Evolutionary conservation across 2,329 filamentous ascomycete species (phyloP).

Genomic region (Thermomyces lanuginosus): DNA sequence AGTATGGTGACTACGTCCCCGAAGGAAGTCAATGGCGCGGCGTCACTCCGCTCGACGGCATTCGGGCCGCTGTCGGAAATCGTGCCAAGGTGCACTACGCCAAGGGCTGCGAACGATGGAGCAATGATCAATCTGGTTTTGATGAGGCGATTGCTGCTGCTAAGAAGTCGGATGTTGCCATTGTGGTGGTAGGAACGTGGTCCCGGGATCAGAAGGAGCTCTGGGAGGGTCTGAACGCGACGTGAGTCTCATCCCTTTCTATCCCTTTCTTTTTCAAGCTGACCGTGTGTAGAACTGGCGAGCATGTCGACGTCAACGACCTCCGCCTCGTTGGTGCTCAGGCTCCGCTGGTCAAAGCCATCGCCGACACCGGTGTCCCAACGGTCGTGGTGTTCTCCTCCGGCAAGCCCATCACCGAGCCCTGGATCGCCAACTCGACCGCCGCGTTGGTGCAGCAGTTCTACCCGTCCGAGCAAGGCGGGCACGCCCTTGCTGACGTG

Average conservation of each 20-base stretch:
- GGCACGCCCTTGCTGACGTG: constrained; percentile 48
- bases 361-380: constrained; percentile 50
- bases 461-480: constrained; percentile 55
- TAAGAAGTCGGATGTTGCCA: constrained; percentile 50
- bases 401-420: constrained; percentile 56
- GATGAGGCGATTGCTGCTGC: constrained; percentile 49
- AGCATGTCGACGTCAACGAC: constrained; percentile 50
- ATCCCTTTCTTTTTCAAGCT: not conserved
- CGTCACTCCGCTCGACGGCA: constrained; percentile 54
- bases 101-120: constrained; percentile 58
- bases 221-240: constrained; percentile 55
- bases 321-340: constrained; percentile 56
- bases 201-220: constrained; percentile 55
- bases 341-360: constrained; percentile 47
- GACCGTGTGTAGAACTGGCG: constrained; percentile 37
- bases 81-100: constrained; percentile 48
- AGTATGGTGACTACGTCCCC: constrained; percentile 61
- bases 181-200: constrained; percentile 63
- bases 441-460: constrained; percentile 57
- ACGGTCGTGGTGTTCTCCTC: constrained; percentile 52
- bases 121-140: constrained; percentile 51
- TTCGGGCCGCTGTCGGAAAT: constrained; percentile 40
- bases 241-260: constrained; percentile 21
- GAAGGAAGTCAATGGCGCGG: constrained; percentile 47
- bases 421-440: constrained; percentile 52